phyloP scores from a whole-genome alignment of 2,329 filamentous ascomycete genomes.

The Paraphoma sp. region DNA sequence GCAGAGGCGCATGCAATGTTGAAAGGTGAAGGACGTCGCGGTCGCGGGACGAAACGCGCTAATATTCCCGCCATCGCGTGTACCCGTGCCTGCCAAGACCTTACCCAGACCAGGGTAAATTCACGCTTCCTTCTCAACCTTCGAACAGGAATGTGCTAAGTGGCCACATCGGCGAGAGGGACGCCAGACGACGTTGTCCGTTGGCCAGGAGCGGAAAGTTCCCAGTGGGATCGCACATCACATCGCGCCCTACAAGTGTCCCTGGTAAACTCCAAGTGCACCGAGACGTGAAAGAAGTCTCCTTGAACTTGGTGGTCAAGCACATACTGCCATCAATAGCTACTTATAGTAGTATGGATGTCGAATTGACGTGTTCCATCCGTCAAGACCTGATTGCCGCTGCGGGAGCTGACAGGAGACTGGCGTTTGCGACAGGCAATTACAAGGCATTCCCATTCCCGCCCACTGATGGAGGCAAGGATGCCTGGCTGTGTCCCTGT shows the following conservation, averaged over 20 bases:
- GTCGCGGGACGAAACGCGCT: constrained; percentile 22
- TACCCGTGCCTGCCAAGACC: constrained; percentile 13
- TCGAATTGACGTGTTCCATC: constrained; percentile 19
- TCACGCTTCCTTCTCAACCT: constrained; percentile 1
- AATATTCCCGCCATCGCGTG: constrained; percentile 14
- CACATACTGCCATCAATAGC: constrained; percentile 16
- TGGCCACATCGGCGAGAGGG: background rate
- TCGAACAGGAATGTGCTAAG: background rate
- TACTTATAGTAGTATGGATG: constrained; percentile 15
- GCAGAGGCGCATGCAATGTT: background rate
- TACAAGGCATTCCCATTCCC: constrained; percentile 28
- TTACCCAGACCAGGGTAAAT: constrained; percentile 3
- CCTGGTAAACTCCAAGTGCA: background rate
- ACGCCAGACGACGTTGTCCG: constrained; percentile 1
- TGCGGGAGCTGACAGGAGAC: too few species aligned
- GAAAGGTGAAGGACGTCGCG: constrained; percentile 8
- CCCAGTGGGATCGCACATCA: background rate
- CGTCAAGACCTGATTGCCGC: background rate
- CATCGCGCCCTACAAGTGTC: constrained; percentile 26
- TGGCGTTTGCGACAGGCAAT: too few species aligned
- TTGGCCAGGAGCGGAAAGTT: constrained; percentile 1
- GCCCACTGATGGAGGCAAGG: constrained; percentile 37
- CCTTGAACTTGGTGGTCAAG: too few species aligned
- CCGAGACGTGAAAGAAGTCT: background rate
- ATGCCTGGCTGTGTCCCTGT: constrained; percentile 39